Evolutionary conservation across 1,139 yeast species (phyloP).

Genomic region (Chernovozyma aurita): DNA sequence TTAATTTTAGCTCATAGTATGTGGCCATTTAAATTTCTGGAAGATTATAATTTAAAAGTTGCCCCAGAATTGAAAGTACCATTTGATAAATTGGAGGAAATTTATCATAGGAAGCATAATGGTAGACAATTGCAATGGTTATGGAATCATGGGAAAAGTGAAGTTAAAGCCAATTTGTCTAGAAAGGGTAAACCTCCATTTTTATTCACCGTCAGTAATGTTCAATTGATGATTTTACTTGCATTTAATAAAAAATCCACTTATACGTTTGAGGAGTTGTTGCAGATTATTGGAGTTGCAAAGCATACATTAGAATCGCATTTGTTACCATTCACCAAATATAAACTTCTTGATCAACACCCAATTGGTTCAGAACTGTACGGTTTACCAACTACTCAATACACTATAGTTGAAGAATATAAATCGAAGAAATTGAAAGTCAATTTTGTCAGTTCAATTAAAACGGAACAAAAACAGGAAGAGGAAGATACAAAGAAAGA

Average conservation of each 20-base stretch:
- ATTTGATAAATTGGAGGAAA: slow-evolving; percentile 60
- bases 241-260: slow-evolving; percentile 68
- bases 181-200: slow-evolving; percentile 83
- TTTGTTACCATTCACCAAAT: slow-evolving; percentile 73
- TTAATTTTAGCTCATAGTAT: slow-evolving; percentile 79
- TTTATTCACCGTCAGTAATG: slow-evolving; percentile 73
- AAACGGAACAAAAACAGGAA: slow-evolving; percentile 72
- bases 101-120: slow-evolving; percentile 71
- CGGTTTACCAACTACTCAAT: slow-evolving; percentile 52
- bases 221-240: slow-evolving; percentile 80
- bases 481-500: slow-evolving; percentile 80
- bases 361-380: slow-evolving; percentile 52
- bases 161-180: slow-evolving; percentile 81
- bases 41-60: slow-evolving; percentile 38
- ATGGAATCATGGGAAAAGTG: slow-evolving; percentile 94
- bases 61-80: slow-evolving; percentile 58
- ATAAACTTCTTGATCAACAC: slow-evolving; percentile 63
- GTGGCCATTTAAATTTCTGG: slow-evolving; percentile 70
- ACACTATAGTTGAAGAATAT: slow-evolving; percentile 75
- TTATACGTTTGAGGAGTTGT: slow-evolving; percentile 58
- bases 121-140: slow-evolving; percentile 94
- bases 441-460: slow-evolving; percentile 80
- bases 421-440: slow-evolving; percentile 81
- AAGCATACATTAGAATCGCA: slow-evolving; percentile 67
- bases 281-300: slow-evolving; percentile 65